Conservation (phyloP, 1,139 yeast genomes). For the Suhomyces terraborum region DNA sequence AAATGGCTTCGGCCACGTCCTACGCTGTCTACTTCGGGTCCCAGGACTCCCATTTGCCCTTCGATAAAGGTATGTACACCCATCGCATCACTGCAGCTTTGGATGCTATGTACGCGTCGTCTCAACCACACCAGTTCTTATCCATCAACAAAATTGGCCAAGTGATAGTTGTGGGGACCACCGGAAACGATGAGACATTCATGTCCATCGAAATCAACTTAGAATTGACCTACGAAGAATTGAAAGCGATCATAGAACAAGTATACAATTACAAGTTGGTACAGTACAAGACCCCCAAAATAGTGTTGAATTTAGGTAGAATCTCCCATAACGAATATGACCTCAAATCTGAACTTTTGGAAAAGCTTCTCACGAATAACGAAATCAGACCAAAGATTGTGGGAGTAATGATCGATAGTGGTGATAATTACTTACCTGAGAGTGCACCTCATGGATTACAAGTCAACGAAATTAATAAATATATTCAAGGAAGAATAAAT, state of each 20-base stretch:
- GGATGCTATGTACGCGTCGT: constrained; percentile 45
- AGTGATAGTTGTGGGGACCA: constrained; percentile 47
- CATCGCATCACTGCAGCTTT: constrained; percentile 36
- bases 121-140: constrained; percentile 44
- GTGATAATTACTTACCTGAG: constrained; percentile 34
- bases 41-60: constrained; percentile 23
- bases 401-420: constrained; percentile 46
- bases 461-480: constrained; percentile 7
- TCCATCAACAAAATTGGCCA: constrained; percentile 47
- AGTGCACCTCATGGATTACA: neutral
- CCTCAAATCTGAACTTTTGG: constrained; percentile 19
- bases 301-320: constrained; percentile 36
- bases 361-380: constrained; percentile 17
- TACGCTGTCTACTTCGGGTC: constrained; percentile 47
- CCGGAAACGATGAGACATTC: constrained; percentile 49
- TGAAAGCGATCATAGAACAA: constrained; percentile 20
- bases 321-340: constrained; percentile 23
- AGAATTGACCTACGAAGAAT: constrained; percentile 19
- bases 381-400: constrained; percentile 22
- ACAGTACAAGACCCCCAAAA: constrained; percentile 22
- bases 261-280: constrained; percentile 24
- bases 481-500: constrained; percentile 20
- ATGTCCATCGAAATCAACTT: constrained; percentile 31
- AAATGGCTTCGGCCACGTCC: constrained; percentile 47
- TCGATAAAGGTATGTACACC: constrained; percentile 26